A percentile compares a stretch with the other conserved stretches of the same genome.
Conservation (phyloP, 192 early-diverging fungal genomes). For the Funneliformis geosporum region DNA sequence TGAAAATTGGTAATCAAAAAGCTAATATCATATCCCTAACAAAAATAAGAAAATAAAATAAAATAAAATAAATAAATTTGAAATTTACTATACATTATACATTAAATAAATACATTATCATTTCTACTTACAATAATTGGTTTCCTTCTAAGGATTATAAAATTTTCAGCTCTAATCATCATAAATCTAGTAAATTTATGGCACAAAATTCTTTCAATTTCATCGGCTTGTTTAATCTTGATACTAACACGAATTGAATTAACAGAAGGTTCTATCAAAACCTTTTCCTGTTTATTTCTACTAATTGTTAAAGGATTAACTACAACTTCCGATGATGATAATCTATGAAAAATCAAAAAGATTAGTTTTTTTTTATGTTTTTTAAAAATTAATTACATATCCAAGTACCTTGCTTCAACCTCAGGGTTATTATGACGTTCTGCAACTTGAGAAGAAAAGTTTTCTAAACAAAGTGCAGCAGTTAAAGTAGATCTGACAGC, state of each 20-base stretch:
- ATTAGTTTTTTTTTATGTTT: neutral
- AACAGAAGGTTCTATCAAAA: constrained; percentile 89
- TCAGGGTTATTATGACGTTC: constrained; percentile 99
- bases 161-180: constrained; percentile 95
- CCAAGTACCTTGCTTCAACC: constrained; percentile 79
- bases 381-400: neutral
- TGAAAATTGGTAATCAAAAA: constrained; percentile 98
- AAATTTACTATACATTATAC: neutral
- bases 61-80: constrained; percentile 5
- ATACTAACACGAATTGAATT: constrained; percentile 95
- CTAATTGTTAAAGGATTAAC: constrained; percentile 84
- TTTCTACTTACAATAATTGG: constrained; percentile 70
- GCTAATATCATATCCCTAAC: constrained; percentile 92
- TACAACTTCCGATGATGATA: constrained; percentile 75
- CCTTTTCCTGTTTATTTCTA: constrained; percentile 90
- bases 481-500: constrained; percentile 93
- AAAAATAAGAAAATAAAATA: neutral
- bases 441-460: constrained; percentile 96
- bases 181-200: constrained; percentile 98
- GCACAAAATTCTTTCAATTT: constrained; percentile 90
- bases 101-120: neutral
- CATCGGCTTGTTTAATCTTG: constrained; percentile 97
- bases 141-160: constrained; percentile 89
- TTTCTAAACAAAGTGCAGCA: constrained; percentile 94
- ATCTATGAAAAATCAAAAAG: constrained; percentile 39